Percentiles rank a stretch among this genome's conserved stretches.
These are phyloP conservation scores for Globisporangium acanthophoron DNA, from an alignment of 352 stramenopile genomes.

Conservation along the genomic window DNA sequence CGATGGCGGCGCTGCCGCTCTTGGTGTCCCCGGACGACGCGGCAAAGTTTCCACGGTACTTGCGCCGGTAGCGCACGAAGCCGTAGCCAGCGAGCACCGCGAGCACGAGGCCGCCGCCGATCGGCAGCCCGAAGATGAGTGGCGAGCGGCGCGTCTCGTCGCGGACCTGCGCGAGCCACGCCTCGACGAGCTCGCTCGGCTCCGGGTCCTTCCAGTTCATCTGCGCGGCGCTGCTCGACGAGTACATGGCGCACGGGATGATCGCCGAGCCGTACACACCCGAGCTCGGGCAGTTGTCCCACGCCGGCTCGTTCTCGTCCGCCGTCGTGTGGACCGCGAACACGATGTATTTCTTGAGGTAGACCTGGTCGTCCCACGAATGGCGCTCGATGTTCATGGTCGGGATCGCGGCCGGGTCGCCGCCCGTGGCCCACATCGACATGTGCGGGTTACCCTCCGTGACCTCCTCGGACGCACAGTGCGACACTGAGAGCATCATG, in stretches of 20 bases:
- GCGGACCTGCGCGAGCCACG: slow-evolving; percentile 19
- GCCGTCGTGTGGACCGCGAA: slow-evolving; percentile 12
- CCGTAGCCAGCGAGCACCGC: not conserved
- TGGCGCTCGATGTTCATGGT: slow-evolving; percentile 14
- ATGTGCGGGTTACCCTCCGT: slow-evolving; percentile 5
- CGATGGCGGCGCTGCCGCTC: not conserved
- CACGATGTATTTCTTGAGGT: slow-evolving; percentile 6
- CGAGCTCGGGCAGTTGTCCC: slow-evolving; percentile 13
- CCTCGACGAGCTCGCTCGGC: slow-evolving; percentile 10
- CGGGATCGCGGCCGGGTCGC: slow-evolving; percentile 7
- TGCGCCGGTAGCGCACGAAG: slow-evolving; percentile 2
- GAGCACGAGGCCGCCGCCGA: slow-evolving; percentile 1
- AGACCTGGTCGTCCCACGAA: slow-evolving; percentile 13
- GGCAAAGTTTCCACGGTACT: slow-evolving; percentile 11
- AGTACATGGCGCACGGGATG: slow-evolving; percentile 24
- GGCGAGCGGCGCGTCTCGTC: not conserved
- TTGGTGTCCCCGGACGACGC: slow-evolving; percentile 2
- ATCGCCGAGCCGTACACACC: slow-evolving; percentile 22
- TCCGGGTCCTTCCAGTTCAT: slow-evolving; percentile 10
- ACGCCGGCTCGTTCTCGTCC: slow-evolving; percentile 20
- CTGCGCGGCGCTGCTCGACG: slow-evolving; percentile 7
- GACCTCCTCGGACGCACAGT: slow-evolving; percentile 23
- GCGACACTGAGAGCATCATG: slow-evolving; percentile 27
- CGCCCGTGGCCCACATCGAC: slow-evolving; percentile 25
- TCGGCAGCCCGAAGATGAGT: slow-evolving; percentile 2